Percentiles rank a stretch among this genome's conserved stretches.
Conservation (phyloP, 192 early-diverging fungal species). For the Obelidium mucronatum region DNA sequence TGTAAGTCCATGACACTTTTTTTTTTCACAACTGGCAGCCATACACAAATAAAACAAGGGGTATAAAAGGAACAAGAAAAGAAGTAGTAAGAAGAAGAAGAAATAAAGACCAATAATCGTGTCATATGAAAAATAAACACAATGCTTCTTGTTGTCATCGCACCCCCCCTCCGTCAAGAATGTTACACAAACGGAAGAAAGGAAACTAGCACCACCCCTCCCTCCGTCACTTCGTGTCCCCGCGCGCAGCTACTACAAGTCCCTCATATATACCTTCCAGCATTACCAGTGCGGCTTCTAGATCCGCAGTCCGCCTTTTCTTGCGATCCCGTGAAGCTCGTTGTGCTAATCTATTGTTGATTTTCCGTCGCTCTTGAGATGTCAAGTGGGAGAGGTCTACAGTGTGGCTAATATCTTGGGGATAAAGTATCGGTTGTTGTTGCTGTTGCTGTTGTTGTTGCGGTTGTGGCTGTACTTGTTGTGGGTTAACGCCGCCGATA, state of each 20-base stretch:
- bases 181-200: no score
- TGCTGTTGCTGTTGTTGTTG: not conserved
- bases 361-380: not conserved
- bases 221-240: no score
- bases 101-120: no score
- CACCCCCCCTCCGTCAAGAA: no score
- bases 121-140: no score
- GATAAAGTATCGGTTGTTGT: not conserved
- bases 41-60: no score
- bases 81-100: no score
- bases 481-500: not conserved
- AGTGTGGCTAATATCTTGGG: not conserved
- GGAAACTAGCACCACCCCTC: no score
- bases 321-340: not conserved
- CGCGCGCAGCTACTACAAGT: not conserved
- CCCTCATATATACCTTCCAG: not conserved
- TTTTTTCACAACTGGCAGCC: no score
- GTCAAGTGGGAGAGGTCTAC: not conserved
- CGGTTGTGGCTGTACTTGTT: not conserved
- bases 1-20: no score
- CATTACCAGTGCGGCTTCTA: not conserved
- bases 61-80: no score
- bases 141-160: no score
- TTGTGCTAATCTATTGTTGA: not conserved
- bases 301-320: not conserved